These are phyloP conservation scores for Hamamelis virginiana DNA, from an alignment of 164 flowering plant species.

Conservation along the genomic window DNA sequence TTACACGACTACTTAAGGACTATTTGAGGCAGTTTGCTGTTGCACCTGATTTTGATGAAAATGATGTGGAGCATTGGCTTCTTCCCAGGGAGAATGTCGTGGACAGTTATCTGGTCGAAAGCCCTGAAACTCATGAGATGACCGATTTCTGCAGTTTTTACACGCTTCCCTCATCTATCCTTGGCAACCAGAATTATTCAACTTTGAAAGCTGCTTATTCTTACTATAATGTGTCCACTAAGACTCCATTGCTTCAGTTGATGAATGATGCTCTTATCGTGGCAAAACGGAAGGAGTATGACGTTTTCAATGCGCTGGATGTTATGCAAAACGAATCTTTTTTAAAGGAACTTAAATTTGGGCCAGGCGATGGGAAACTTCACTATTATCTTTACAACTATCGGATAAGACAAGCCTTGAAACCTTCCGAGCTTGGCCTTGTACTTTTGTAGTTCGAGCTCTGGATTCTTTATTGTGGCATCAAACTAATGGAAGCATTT, in stretches of 20 bases:
- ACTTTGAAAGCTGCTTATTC: conserved; percentile 56
- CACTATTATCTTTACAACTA: conserved; percentile 60
- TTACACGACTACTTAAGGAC: conserved; percentile 40
- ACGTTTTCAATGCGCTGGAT: conserved; percentile 58
- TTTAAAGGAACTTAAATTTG: conserved; percentile 55
- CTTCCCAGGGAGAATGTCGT: conserved; percentile 46
- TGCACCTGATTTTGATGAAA: conserved; percentile 47
- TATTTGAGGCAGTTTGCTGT: conserved; percentile 45
- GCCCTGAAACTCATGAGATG: conserved; percentile 44
- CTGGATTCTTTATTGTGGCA: no score
- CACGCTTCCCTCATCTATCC: conserved; percentile 56
- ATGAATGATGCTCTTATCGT: conserved; percentile 58
- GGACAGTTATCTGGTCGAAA: conserved; percentile 56
- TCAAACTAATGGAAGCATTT: no score
- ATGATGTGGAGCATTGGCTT: conserved; percentile 58
- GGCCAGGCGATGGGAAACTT: conserved; percentile 60
- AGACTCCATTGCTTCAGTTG: conserved; percentile 55
- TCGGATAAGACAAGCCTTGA: conserved; percentile 37
- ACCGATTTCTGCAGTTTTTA: conserved; percentile 63
- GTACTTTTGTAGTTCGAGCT: no score
- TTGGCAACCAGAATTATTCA: conserved; percentile 48
- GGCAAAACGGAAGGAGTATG: conserved; percentile 48
- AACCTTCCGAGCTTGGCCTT: conserved; percentile 54
- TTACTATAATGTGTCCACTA: conserved; percentile 47
- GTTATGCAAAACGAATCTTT: conserved; percentile 52